Evolutionary conservation across 2,329 filamentous ascomycete genomes (phyloP).

Genomic region (Scedosporium dehoogii): DNA sequence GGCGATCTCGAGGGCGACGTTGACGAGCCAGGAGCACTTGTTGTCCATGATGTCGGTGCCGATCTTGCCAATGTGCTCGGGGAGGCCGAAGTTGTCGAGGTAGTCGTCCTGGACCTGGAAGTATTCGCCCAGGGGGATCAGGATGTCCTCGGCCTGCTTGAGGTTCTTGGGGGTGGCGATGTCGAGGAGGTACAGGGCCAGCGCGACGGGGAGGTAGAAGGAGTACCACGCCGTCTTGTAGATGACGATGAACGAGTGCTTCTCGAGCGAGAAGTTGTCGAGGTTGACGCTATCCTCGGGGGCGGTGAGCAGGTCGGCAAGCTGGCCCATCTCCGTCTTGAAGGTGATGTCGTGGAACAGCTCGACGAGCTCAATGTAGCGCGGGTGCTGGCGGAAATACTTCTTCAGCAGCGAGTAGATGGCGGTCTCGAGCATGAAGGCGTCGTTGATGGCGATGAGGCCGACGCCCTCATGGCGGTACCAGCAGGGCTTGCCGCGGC

Average conservation of each 20-base stretch:
- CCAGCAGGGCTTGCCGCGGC: conserved; percentile 92
- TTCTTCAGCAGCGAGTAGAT: conserved; percentile 93
- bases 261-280: conserved; percentile 88
- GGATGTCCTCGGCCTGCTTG: conserved; percentile 77
- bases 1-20: conserved; percentile 75
- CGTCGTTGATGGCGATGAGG: conserved; percentile 96
- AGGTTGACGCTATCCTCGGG: conserved; percentile 91
- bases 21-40: conserved; percentile 98
- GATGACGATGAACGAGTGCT: conserved; percentile 97
- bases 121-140: conserved; percentile 96
- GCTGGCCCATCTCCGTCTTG: conserved; percentile 92
- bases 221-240: conserved; percentile 99
- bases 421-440: conserved; percentile 84
- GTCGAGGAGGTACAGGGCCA: conserved; percentile 78
- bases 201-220: conserved; percentile 93
- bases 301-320: conserved; percentile 89
- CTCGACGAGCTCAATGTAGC: conserved; percentile 86
- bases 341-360: conserved; percentile 91
- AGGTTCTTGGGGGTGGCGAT: conserved; percentile 83
- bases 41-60: conserved; percentile 99
- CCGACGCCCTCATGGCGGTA: conserved; percentile 83
- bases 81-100: conserved; percentile 93
- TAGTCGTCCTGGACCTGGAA: conserved; percentile 99
- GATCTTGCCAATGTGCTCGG: conserved; percentile 92
- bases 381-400: conserved; percentile 78